phyloP scores from a whole-genome alignment of 768 basidiomycete species.

The Atractiella rhizophila region DNA sequence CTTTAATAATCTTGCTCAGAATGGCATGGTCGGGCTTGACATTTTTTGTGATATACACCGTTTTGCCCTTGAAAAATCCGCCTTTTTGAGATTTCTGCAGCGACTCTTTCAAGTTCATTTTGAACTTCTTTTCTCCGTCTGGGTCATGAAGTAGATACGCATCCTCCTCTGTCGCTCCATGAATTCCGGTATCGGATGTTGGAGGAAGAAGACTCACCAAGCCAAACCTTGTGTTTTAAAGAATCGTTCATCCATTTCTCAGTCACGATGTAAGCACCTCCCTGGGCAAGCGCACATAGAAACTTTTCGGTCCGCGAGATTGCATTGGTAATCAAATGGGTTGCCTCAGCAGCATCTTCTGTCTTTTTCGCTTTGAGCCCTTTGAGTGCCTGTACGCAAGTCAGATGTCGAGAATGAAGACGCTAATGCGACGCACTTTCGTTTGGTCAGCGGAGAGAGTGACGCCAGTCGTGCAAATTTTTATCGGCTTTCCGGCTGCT shows the following conservation, averaged over 20 bases:
- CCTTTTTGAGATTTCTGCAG: slow-evolving; percentile 36
- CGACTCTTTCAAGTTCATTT: slow-evolving; percentile 37
- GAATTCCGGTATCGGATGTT: neutral
- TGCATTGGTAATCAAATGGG: slow-evolving; percentile 44
- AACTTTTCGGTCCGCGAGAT: slow-evolving; percentile 72
- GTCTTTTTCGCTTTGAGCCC: slow-evolving; percentile 44
- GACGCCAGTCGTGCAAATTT: slow-evolving; percentile 45
- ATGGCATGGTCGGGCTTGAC: slow-evolving; percentile 32
- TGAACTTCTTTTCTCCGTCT: slow-evolving; percentile 38
- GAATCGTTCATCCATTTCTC: slow-evolving; percentile 44
- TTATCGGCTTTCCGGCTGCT: slow-evolving; percentile 17
- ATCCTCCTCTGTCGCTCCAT: slow-evolving; percentile 31
- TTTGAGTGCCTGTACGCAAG: slow-evolving; percentile 28
- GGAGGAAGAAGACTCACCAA: slow-evolving; percentile 30
- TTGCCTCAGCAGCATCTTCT: slow-evolving; percentile 39
- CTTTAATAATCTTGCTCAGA: slow-evolving; percentile 41
- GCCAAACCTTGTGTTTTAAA: slow-evolving; percentile 31
- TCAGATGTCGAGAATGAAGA: neutral
- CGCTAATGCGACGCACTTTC: neutral
- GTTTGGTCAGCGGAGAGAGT: slow-evolving; percentile 19
- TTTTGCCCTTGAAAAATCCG: slow-evolving; percentile 36
- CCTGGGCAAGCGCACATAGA: slow-evolving; percentile 41
- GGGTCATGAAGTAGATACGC: slow-evolving; percentile 37
- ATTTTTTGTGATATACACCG: slow-evolving; percentile 49
- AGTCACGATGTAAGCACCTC: slow-evolving; percentile 38